Conservation (phyloP, 2,329 filamentous ascomycete species). For the Didymella pinodella region DNA sequence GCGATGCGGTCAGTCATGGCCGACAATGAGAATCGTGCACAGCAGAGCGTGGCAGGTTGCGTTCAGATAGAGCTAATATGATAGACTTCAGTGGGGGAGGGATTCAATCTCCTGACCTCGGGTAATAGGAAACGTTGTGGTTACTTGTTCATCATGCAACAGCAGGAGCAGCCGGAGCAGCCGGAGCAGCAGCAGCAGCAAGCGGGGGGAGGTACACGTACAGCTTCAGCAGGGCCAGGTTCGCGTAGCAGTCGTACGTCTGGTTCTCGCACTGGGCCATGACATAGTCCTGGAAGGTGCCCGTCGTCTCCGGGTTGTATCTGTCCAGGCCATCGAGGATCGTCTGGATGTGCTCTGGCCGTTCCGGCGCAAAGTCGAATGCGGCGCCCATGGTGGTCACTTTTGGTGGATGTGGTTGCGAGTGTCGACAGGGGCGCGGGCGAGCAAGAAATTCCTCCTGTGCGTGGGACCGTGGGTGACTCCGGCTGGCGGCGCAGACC, state of each 20-base stretch:
- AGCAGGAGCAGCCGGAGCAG: background rate
- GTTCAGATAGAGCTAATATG: conserved; percentile 79
- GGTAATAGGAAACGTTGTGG: conserved; percentile 99
- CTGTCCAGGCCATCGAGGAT: conserved; percentile 98
- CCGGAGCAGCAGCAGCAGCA: background rate
- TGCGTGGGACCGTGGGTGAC: conserved; percentile 13
- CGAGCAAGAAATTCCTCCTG: conserved; percentile 19
- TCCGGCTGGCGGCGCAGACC: conserved; percentile 17
- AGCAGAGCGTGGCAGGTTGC: conserved; percentile 12
- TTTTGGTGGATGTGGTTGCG: conserved; percentile 4
- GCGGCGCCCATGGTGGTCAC: conserved; percentile 57
- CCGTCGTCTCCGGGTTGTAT: conserved; percentile 97
- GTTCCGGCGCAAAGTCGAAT: conserved; percentile 88
- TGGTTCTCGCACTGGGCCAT: conserved; percentile 93
- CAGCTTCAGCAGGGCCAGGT: conserved; percentile 95
- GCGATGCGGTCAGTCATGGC: conserved; percentile 25
- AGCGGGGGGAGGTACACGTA: conserved; percentile 63
- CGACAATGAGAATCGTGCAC: conserved; percentile 8
- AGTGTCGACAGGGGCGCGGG: conserved; percentile 7
- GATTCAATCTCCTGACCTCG: conserved; percentile 71
- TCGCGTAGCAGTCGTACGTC: conserved; percentile 95
- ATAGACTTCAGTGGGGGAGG: conserved; percentile 71
- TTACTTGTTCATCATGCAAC: conserved; percentile 73
- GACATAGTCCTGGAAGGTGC: conserved; percentile 92
- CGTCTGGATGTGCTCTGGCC: conserved; percentile 87